These are phyloP conservation scores for Mikania micrantha DNA, from an alignment of 129 eudicot species.

Conservation along the genomic window DNA sequence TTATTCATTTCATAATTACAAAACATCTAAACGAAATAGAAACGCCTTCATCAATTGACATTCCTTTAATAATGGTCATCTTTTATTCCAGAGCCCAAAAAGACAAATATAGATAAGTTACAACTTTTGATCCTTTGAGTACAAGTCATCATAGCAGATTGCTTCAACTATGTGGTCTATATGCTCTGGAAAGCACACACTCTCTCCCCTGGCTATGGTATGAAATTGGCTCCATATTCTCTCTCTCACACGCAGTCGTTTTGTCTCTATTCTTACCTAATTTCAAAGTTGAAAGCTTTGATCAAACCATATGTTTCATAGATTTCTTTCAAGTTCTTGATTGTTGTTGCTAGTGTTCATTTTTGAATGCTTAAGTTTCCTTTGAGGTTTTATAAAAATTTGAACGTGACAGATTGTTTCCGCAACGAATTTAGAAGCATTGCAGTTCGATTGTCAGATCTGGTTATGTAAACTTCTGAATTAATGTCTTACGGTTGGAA, in stretches of 20 bases:
- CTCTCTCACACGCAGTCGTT: constrained; percentile 9
- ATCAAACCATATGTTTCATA: constrained; percentile 7
- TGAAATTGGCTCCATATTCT: constrained; percentile 18
- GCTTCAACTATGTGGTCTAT: neutral
- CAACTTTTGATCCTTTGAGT: neutral
- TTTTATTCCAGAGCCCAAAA: constrained; percentile 17
- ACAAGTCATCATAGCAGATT: neutral
- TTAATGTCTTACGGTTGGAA: neutral
- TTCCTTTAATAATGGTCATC: constrained; percentile 24
- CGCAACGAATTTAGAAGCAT: constrained; percentile 13
- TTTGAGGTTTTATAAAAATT: neutral
- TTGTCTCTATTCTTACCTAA: constrained; percentile 14
- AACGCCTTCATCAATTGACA: constrained; percentile 28
- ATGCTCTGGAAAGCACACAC: constrained; percentile 18
- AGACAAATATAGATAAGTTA: constrained; percentile 6
- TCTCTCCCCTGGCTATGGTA: constrained; percentile 14
- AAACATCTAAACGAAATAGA: constrained; percentile 20
- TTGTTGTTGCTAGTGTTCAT: neutral
- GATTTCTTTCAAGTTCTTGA: neutral
- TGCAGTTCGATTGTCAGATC: constrained; percentile 43
- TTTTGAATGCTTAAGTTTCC: constrained; percentile 4
- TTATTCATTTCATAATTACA: neutral
- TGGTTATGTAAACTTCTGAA: neutral
- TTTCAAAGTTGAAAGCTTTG: constrained; percentile 17
- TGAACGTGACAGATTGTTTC: neutral